Conservation (phyloP, 495 filamentous ascomycete species). For the Trichocladium antarcticum region DNA sequence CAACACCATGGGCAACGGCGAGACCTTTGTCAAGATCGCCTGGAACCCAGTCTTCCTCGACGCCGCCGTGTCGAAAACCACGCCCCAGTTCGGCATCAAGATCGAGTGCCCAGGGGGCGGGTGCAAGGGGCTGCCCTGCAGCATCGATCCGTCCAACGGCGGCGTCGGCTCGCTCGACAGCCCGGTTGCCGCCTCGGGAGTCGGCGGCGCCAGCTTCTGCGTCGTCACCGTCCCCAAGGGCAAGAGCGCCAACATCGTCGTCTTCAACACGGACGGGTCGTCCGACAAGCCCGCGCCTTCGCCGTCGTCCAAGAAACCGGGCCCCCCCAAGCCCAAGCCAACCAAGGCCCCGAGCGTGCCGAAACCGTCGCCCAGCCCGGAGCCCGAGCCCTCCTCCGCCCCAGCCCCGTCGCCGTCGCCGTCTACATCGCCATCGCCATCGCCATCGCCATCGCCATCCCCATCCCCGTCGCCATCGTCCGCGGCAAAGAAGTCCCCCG, state of each 20-base stretch:
- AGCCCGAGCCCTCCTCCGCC: conserved; percentile 1
- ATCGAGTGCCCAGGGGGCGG: conserved; percentile 55
- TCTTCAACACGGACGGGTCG: conserved; percentile 39
- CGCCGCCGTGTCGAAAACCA: conserved; percentile 43
- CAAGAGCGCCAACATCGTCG: conserved; percentile 54
- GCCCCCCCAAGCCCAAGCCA: too few species aligned
- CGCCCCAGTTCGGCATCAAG: conserved; percentile 57
- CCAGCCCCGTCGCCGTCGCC: too few species aligned
- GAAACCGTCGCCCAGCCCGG: not conserved
- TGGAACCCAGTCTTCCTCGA: conserved; percentile 71
- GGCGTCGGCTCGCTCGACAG: conserved; percentile 46
- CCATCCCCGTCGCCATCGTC: conserved; percentile 16
- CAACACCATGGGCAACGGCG: conserved; percentile 53
- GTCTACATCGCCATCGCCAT: too few species aligned
- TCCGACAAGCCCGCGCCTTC: not conserved
- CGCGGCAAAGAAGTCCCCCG: conserved; percentile 12
- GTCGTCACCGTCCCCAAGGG: conserved; percentile 68
- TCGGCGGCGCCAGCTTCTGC: conserved; percentile 63
- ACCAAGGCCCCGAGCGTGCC: conserved; percentile 8
- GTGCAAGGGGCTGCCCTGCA: conserved; percentile 67
- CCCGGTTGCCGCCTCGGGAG: conserved; percentile 46
- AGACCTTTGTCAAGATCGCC: conserved; percentile 65
- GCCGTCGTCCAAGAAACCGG: conserved; percentile 4
- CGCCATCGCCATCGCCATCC: too few species aligned
- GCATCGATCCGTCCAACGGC: conserved; percentile 54